phyloP scores from a whole-genome alignment of 1,139 yeast genomes.

The Yueomyces sp. region DNA sequence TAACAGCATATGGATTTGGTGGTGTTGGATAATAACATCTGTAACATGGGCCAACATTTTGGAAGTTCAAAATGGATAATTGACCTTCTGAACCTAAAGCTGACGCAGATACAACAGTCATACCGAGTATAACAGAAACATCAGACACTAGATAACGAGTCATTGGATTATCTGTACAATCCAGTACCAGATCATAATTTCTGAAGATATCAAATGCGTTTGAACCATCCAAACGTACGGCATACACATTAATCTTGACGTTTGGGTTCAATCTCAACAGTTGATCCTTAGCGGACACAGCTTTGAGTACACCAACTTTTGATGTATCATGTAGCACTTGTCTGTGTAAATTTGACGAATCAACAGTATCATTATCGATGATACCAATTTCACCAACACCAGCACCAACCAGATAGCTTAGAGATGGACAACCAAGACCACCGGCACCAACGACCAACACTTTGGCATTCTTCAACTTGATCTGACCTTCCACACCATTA shows the following conservation, averaged over 20 bases:
- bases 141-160: slow-evolving; percentile 83
- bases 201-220: slow-evolving; percentile 56
- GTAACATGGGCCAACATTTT: slow-evolving; percentile 76
- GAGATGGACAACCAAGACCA: slow-evolving; percentile 89
- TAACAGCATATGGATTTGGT: slow-evolving; percentile 72
- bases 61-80: slow-evolving; percentile 57
- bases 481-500: slow-evolving; percentile 37
- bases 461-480: slow-evolving; percentile 39
- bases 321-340: slow-evolving; percentile 70
- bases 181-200: slow-evolving; percentile 66
- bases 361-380: slow-evolving; percentile 79
- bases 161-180: slow-evolving; percentile 90
- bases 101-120: slow-evolving; percentile 80
- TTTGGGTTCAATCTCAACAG: slow-evolving; percentile 52
- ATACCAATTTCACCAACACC: slow-evolving; percentile 83
- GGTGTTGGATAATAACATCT: slow-evolving; percentile 88
- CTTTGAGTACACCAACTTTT: slow-evolving; percentile 57
- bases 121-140: slow-evolving; percentile 55
- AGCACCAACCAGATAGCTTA: slow-evolving; percentile 73
- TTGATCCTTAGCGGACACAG: slow-evolving; percentile 58
- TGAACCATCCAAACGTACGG: slow-evolving; percentile 35
- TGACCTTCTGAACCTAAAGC: slow-evolving; percentile 92
- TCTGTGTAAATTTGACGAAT: slow-evolving; percentile 73
- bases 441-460: slow-evolving; percentile 90
- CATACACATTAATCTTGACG: slow-evolving; percentile 42